These are phyloP conservation scores for Kwoniella pini DNA, from an alignment of 768 basidiomycete genomes.

Conservation along the genomic window DNA sequence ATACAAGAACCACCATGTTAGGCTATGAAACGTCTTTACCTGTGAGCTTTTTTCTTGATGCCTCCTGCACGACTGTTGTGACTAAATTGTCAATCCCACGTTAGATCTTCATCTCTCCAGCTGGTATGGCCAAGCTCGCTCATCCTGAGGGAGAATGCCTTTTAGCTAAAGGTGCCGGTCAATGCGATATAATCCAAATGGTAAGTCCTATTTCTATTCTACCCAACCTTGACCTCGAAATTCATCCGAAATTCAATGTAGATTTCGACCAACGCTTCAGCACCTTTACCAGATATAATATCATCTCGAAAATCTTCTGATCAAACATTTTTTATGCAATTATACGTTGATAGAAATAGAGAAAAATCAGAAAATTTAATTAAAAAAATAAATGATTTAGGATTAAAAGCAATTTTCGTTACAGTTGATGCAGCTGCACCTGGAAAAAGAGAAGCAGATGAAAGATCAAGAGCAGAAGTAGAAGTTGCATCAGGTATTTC, in stretches of 20 bases:
- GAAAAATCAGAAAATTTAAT: slow-evolving; percentile 52
- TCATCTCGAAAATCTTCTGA: slow-evolving; percentile 16
- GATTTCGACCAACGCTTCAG: slow-evolving; percentile 56
- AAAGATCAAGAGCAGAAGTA: slow-evolving; percentile 50
- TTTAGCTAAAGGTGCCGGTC: slow-evolving; percentile 49
- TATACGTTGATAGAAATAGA: slow-evolving; percentile 49
- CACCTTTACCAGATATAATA: slow-evolving; percentile 51
- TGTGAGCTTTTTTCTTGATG: slow-evolving; percentile 10
- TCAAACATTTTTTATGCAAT: slow-evolving; percentile 56
- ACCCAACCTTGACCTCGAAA: too few relatives aligned
- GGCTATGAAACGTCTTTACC: slow-evolving; percentile 53
- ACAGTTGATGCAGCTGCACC: slow-evolving; percentile 54
- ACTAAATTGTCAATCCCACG: background rate
- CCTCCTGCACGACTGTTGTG: background rate
- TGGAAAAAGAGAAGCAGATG: slow-evolving; percentile 54
- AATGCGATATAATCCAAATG: slow-evolving; percentile 46
- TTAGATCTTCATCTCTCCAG: slow-evolving; percentile 55
- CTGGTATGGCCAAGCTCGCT: slow-evolving; percentile 56
- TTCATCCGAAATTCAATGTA: slow-evolving; percentile 1
- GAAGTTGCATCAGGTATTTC: slow-evolving; percentile 53
- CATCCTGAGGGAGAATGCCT: slow-evolving; percentile 55
- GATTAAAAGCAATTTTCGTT: slow-evolving; percentile 53
- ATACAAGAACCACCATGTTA: slow-evolving; percentile 50
- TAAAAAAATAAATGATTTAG: slow-evolving; percentile 43
- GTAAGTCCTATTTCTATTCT: slow-evolving; percentile 22